Conservation (phyloP, 352 stramenopile genomes). For the Saprolegnia diclina region DNA sequence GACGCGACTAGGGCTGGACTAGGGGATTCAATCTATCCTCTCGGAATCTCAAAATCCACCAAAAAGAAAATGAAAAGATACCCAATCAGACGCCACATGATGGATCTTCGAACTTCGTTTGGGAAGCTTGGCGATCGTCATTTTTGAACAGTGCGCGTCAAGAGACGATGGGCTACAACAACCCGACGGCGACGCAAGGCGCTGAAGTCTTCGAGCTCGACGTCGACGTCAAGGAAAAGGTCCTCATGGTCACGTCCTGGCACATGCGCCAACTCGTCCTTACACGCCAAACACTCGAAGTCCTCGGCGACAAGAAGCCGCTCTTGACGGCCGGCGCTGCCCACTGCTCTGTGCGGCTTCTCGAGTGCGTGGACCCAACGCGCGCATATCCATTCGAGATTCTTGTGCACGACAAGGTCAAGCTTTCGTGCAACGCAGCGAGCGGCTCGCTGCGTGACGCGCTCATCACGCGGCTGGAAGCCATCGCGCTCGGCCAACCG, state of each 20-base stretch:
- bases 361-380: background rate
- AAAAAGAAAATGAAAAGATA: background rate
- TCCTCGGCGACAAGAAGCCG: background rate
- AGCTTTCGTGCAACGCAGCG: background rate
- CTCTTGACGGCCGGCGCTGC: background rate
- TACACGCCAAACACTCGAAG: background rate
- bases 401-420: slow-evolving; percentile 4
- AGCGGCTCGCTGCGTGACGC: background rate
- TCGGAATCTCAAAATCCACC: background rate
- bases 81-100: background rate
- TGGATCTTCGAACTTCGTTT: background rate
- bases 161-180: too few species aligned
- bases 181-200: background rate
- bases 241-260: background rate
- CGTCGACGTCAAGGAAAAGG: background rate
- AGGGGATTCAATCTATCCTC: too few species aligned
- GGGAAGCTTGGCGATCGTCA: background rate
- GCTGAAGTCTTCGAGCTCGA: background rate
- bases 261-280: background rate
- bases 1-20: too few species aligned
- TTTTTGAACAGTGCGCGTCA: background rate
- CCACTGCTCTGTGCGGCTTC: background rate
- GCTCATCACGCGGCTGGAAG: background rate
- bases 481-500: background rate
- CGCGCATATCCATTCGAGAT: background rate